A percentile compares a stretch with the other conserved stretches of the same genome.
Conservation (phyloP, 495 filamentous ascomycete species). For the Tetracladium marchalianum region DNA sequence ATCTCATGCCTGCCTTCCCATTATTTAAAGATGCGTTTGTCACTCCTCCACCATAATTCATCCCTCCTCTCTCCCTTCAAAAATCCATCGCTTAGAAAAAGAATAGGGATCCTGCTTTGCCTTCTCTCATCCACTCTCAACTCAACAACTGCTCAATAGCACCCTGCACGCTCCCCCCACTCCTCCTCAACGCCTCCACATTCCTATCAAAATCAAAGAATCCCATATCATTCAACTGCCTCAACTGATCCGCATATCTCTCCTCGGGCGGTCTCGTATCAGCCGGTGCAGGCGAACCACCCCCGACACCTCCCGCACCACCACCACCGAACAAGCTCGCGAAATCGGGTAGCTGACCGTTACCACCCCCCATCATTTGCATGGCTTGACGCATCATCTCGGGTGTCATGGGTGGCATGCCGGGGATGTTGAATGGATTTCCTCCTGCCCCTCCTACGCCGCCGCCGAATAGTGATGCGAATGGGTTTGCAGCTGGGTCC, state of each 20-base stretch:
- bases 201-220: conserved; percentile 96
- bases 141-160: conserved; percentile 72
- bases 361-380: conserved; percentile 30
- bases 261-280: conserved; percentile 92
- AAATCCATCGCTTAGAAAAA: neutral
- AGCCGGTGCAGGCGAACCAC: conserved; percentile 40
- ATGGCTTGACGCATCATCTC: conserved; percentile 29
- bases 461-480: conserved; percentile 40
- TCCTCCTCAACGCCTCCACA: conserved; percentile 74
- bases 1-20: too few species aligned
- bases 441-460: conserved; percentile 25
- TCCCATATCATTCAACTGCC: conserved; percentile 97
- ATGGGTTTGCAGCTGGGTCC: conserved; percentile 34
- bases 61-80: too few species aligned
- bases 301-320: conserved; percentile 8
- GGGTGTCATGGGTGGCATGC: conserved; percentile 23
- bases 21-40: too few species aligned
- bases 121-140: neutral
- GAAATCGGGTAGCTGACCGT: conserved; percentile 23
- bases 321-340: conserved; percentile 20
- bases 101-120: neutral
- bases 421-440: conserved; percentile 24
- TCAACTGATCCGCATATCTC: conserved; percentile 77
- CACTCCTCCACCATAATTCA: too few species aligned
- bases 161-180: conserved; percentile 90